Conservation (phyloP, 805 yeast species). For the Sugiyamaella smithiae region DNA sequence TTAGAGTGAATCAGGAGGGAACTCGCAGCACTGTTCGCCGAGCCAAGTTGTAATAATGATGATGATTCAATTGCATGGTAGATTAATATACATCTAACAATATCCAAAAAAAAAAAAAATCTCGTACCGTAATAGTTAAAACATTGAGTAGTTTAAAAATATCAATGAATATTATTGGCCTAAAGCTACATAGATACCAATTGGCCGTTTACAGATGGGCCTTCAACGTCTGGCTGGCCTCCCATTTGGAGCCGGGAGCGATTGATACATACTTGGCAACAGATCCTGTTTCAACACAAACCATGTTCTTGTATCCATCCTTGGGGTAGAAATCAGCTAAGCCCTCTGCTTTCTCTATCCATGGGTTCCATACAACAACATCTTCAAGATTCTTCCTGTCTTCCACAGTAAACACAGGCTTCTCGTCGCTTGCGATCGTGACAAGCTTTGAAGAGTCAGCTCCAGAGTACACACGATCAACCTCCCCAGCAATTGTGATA, state of each 20-base stretch:
- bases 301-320: constrained; percentile 78
- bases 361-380: constrained; percentile 96
- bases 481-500: constrained; percentile 48
- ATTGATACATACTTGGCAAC: constrained; percentile 67
- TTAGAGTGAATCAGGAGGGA: constrained; percentile 32
- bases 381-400: constrained; percentile 60
- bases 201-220: constrained; percentile 25
- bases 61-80: too few relatives aligned
- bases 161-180: too few relatives aligned
- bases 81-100: too few relatives aligned
- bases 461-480: constrained; percentile 77
- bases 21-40: constrained; percentile 20
- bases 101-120: too few relatives aligned
- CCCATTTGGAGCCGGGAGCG: constrained; percentile 73
- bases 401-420: constrained; percentile 62
- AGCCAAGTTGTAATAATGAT: not conserved
- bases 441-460: constrained; percentile 47
- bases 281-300: constrained; percentile 92
- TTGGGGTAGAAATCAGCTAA: constrained; percentile 91
- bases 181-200: too few relatives aligned
- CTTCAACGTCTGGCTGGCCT: constrained; percentile 57
- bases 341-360: constrained; percentile 76
- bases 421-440: constrained; percentile 69
- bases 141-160: too few relatives aligned
- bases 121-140: too few relatives aligned